These are phyloP conservation scores for Alternaria postmessia DNA, from an alignment of 2,329 filamentous ascomycete genomes.

Conservation along the genomic window DNA sequence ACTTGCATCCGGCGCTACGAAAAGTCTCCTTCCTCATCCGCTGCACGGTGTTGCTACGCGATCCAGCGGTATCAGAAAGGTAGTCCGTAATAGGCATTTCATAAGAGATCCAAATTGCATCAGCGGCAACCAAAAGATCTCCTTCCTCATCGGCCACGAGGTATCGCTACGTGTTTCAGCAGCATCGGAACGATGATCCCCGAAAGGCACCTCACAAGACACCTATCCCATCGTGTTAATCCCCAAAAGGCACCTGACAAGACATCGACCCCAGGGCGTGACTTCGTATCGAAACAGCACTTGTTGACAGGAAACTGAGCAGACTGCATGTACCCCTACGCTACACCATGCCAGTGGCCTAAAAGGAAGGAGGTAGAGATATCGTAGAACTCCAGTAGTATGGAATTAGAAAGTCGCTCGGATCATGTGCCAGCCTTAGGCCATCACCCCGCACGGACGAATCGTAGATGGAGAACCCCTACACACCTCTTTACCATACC, in stretches of 20 bases:
- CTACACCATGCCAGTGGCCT: constrained; percentile 12
- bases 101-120: constrained; percentile 17
- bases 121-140: constrained; percentile 14
- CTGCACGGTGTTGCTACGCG: constrained; percentile 10
- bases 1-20: constrained; percentile 12
- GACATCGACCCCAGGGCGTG: constrained; percentile 13
- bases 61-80: constrained; percentile 18
- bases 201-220: constrained; percentile 14
- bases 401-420: constrained; percentile 11
- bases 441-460: constrained; percentile 18
- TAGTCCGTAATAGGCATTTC: constrained; percentile 21
- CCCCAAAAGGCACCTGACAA: constrained; percentile 28
- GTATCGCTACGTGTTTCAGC: constrained; percentile 13
- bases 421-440: constrained; percentile 15
- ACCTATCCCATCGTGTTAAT: constrained; percentile 6
- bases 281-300: constrained; percentile 20
- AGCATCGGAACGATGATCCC: constrained; percentile 21
- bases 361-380: constrained; percentile 35
- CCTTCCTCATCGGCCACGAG: constrained; percentile 28
- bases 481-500: constrained; percentile 29
- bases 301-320: constrained; percentile 14
- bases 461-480: constrained; percentile 21
- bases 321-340: constrained; percentile 17
- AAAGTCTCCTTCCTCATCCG: constrained; percentile 30
- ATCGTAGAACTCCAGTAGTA: constrained; percentile 13